These are phyloP conservation scores for Noccaea bulbosa DNA, from an alignment of 345 rosid genomes.

Conservation along the genomic window DNA sequence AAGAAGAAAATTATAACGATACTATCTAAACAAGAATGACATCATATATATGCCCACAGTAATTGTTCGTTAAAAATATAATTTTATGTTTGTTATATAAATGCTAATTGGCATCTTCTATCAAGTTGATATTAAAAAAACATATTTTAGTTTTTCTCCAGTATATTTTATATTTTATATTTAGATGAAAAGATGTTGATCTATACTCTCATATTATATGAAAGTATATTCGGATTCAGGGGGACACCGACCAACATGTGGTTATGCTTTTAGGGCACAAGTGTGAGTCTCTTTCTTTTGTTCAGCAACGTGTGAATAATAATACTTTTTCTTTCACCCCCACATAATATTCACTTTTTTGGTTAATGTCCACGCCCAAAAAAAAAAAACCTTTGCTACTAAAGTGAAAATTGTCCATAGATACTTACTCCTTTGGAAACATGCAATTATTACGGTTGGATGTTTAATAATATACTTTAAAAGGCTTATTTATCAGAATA, in stretches of 20 bases:
- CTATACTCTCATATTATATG: conserved; percentile 6
- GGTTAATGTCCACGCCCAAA: conserved; percentile 39
- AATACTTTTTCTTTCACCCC: conserved; percentile 41
- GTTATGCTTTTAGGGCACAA: conserved; percentile 50
- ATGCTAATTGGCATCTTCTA: conserved; percentile 35
- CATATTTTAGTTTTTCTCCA: background rate
- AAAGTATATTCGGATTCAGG: conserved; percentile 22
- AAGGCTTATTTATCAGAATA: background rate
- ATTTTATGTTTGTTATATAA: conserved; percentile 10
- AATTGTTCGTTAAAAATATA: background rate
- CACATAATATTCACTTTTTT: conserved; percentile 39
- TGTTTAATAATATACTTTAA: background rate
- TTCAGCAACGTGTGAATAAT: conserved; percentile 29
- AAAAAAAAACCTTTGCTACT: conserved; percentile 9
- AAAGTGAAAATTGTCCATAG: conserved; percentile 35
- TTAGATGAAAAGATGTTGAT: background rate
- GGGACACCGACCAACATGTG: conserved; percentile 51
- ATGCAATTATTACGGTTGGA: conserved; percentile 35
- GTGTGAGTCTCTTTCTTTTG: conserved; percentile 37
- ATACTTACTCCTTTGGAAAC: conserved; percentile 35
- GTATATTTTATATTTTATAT: conserved; percentile 13
- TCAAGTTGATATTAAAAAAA: conserved; percentile 23
- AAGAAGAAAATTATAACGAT: background rate
- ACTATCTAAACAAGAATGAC: conserved; percentile 20
- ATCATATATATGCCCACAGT: conserved; percentile 26